Evolutionary conservation across 176 grass and related monocot species (phyloP).

Genomic region (Microstegium vimineum): DNA sequence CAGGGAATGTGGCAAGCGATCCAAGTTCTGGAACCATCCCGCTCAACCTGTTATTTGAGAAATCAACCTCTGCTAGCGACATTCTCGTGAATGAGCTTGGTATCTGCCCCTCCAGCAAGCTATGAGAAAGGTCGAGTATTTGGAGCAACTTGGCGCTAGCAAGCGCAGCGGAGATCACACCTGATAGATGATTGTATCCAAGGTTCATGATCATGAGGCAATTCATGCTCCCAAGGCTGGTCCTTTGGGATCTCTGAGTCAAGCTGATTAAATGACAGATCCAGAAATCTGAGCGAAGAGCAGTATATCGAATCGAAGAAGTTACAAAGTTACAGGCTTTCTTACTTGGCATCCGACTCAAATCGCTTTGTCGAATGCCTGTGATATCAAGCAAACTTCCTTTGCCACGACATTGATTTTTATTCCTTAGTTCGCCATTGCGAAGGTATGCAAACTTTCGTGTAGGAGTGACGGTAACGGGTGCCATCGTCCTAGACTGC

Average conservation of each 20-base stretch:
- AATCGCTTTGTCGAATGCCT: not conserved
- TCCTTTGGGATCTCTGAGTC: not conserved
- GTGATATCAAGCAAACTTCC: not conserved
- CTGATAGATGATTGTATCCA: not conserved
- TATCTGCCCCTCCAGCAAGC: slow-evolving; percentile 28
- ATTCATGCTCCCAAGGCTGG: slow-evolving; percentile 3
- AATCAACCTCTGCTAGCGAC: not conserved
- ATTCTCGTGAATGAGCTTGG: not conserved
- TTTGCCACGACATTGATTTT: not conserved
- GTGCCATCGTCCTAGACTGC: not conserved
- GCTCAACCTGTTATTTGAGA: not conserved
- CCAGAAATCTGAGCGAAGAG: not conserved
- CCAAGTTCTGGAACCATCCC: not conserved
- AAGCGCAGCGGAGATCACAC: not conserved
- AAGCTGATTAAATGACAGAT: slow-evolving; percentile 21
- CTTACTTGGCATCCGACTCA: slow-evolving; percentile 1
- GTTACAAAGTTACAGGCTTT: not conserved
- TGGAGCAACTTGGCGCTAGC: not conserved
- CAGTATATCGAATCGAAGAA: too few relatives aligned
- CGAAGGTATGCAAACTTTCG: not conserved
- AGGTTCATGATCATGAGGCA: not conserved
- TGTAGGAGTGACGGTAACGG: not conserved
- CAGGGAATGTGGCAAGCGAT: not conserved
- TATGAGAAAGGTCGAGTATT: slow-evolving; percentile 28
- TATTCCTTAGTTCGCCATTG: not conserved